Percentiles rank a stretch among this genome's conserved stretches.
These are phyloP conservation scores for Fusarium devonianum DNA, from an alignment of 2,329 filamentous ascomycete genomes.

Conservation along the genomic window DNA sequence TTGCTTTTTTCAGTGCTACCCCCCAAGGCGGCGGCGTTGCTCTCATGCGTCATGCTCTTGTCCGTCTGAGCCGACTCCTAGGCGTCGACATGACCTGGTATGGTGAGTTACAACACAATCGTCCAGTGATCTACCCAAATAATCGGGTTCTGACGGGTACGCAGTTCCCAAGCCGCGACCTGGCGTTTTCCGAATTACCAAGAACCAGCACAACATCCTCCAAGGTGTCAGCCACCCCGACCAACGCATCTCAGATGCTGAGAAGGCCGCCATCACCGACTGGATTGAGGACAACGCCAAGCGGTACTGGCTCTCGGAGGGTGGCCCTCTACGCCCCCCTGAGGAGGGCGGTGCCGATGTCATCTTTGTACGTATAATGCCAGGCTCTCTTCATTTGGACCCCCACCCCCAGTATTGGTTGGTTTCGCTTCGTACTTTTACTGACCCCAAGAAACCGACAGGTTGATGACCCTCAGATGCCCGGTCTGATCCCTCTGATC, in stretches of 20 bases:
- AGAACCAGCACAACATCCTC: constrained; percentile 88
- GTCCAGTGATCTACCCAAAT: not conserved
- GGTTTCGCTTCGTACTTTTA: too few relatives aligned
- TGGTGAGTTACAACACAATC: constrained; percentile 51
- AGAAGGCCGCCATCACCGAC: constrained; percentile 68
- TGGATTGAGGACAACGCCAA: constrained; percentile 79
- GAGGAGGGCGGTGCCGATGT: constrained; percentile 77
- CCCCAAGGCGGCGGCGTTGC: constrained; percentile 85
- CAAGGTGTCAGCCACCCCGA: constrained; percentile 75
- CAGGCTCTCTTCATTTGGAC: not conserved
- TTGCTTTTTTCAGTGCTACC: constrained; percentile 82
- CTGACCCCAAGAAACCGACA: constrained; percentile 32
- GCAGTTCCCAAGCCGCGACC: constrained; percentile 79
- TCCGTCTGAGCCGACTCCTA: constrained; percentile 72
- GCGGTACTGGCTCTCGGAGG: constrained; percentile 74
- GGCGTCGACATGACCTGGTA: constrained; percentile 79
- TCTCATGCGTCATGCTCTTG: constrained; percentile 80
- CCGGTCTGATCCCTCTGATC: constrained; percentile 76
- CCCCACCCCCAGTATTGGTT: too few relatives aligned
- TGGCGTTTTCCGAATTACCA: constrained; percentile 82
- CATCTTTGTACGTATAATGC: constrained; percentile 64
- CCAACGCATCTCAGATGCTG: constrained; percentile 68
- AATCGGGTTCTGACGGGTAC: not conserved
- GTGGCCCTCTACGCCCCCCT: constrained; percentile 70
- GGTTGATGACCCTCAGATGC: constrained; percentile 88